Percentiles rank a stretch among this genome's conserved stretches.
These are phyloP conservation scores for Exophiala xenobiotica DNA, from an alignment of 2,329 filamentous ascomycete genomes.

Conservation along the genomic window DNA sequence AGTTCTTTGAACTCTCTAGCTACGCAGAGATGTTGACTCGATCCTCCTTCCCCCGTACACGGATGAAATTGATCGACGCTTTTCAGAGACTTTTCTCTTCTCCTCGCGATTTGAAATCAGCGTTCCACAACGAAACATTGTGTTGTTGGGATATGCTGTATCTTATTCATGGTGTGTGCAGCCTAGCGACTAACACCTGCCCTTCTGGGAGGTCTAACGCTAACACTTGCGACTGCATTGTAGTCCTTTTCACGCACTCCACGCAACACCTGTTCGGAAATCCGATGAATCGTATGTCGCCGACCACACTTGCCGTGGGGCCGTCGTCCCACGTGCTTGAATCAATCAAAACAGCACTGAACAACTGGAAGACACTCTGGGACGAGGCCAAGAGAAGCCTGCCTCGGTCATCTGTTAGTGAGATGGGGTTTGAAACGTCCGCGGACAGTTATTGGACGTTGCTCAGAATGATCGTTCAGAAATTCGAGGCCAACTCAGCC, in stretches of 20 bases:
- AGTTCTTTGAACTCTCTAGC: slow-evolving; percentile 39
- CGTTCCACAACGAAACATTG: slow-evolving; percentile 26
- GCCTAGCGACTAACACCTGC: too few relatives aligned
- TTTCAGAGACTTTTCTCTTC: slow-evolving; percentile 41
- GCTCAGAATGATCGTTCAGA: slow-evolving; percentile 21
- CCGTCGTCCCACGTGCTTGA: slow-evolving; percentile 9
- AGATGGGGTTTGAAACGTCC: slow-evolving; percentile 39
- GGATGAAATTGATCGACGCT: slow-evolving; percentile 40
- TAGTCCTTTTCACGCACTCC: slow-evolving; percentile 43
- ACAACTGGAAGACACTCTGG: slow-evolving; percentile 44
- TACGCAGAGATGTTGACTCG: slow-evolving; percentile 38
- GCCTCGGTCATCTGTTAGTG: slow-evolving; percentile 36
- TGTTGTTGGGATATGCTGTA: slow-evolving; percentile 44
- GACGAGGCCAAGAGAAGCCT: slow-evolving; percentile 35
- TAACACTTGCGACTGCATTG: too few relatives aligned
- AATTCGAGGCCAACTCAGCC: slow-evolving; percentile 16
- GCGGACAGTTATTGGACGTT: slow-evolving; percentile 28
- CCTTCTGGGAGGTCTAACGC: not conserved
- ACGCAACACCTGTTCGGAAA: slow-evolving; percentile 42
- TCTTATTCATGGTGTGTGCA: slow-evolving; percentile 41
- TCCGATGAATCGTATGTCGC: slow-evolving; percentile 31
- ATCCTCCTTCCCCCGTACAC: slow-evolving; percentile 30
- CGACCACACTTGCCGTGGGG: slow-evolving; percentile 9
- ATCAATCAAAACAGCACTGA: slow-evolving; percentile 39
- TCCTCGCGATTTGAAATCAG: slow-evolving; percentile 11